Conservation (phyloP, 2,329 filamentous ascomycete species). For the Biscogniauxia marginata region DNA sequence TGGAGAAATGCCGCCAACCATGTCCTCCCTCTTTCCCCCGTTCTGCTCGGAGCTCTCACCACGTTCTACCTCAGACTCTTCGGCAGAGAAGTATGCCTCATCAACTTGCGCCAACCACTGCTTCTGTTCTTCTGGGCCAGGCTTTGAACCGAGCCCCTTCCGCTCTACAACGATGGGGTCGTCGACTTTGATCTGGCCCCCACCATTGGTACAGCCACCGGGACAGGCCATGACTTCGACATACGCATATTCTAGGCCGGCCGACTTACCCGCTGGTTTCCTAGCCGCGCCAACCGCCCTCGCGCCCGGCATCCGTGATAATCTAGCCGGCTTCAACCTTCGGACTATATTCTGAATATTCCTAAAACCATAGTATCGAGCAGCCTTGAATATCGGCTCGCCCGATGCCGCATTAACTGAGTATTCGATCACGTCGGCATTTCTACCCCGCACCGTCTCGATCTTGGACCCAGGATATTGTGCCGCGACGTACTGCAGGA, state of each 20-base stretch:
- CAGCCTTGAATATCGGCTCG: constrained; percentile 69
- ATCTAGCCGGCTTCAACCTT: constrained; percentile 77
- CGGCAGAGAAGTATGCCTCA: constrained; percentile 84
- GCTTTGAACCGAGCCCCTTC: constrained; percentile 50
- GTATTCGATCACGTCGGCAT: constrained; percentile 89
- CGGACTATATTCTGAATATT: constrained; percentile 98
- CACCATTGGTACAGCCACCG: constrained; percentile 97
- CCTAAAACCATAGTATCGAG: constrained; percentile 93
- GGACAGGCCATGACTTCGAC: constrained; percentile 99
- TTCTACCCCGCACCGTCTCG: constrained; percentile 72
- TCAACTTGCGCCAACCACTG: constrained; percentile 80
- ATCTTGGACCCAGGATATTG: constrained; percentile 71
- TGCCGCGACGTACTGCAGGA: constrained; percentile 72
- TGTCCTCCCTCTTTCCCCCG: constrained; percentile 32
- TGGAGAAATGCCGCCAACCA: constrained; percentile 65
- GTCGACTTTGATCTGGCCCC: constrained; percentile 89
- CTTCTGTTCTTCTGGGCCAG: constrained; percentile 77
- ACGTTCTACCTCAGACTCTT: constrained; percentile 46
- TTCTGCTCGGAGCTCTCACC: constrained; percentile 25
- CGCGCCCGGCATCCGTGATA: constrained; percentile 77
- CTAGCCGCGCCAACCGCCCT: constrained; percentile 57
- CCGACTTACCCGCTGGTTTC: constrained; percentile 49
- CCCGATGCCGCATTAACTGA: constrained; percentile 58
- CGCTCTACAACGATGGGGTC: constrained; percentile 64
- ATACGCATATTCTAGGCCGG: constrained; percentile 73